Conservation (phyloP, 495 filamentous ascomycete genomes). For the Tuber magnatum region DNA sequence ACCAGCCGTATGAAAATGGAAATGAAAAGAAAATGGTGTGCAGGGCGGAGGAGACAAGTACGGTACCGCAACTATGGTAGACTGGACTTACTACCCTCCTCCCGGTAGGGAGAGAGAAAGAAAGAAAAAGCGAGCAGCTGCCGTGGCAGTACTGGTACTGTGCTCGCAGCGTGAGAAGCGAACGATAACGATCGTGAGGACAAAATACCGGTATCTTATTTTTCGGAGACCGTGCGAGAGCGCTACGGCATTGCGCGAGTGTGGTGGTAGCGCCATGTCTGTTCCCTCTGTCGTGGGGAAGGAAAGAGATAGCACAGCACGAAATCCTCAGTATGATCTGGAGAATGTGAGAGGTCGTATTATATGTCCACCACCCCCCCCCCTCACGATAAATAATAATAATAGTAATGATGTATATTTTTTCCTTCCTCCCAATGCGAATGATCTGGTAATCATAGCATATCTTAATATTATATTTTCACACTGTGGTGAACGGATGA, state of each 20-base stretch:
- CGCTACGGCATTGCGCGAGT: background rate
- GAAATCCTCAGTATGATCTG: background rate
- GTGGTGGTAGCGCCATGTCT: background rate
- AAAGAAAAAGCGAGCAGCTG: background rate
- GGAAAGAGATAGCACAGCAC: background rate
- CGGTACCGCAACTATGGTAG: background rate
- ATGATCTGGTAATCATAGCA: background rate
- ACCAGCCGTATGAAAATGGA: background rate
- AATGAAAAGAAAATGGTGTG: background rate
- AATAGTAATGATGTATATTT: background rate
- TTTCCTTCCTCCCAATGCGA: background rate
- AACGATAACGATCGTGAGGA: background rate
- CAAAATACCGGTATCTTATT: background rate
- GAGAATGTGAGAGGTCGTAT: background rate
- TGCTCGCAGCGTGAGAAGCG: background rate
- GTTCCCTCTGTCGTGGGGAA: background rate
- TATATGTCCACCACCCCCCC: background rate
- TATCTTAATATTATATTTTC: background rate
- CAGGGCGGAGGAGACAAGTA: background rate
- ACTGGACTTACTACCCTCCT: background rate
- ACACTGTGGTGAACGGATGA: background rate
- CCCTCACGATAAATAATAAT: background rate
- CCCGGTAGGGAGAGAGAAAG: background rate
- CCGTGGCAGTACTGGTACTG: background rate
- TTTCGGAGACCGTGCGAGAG: background rate